Evolutionary conservation across 345 rosid species (phyloP).

Genomic region (Kandelia obovata): DNA sequence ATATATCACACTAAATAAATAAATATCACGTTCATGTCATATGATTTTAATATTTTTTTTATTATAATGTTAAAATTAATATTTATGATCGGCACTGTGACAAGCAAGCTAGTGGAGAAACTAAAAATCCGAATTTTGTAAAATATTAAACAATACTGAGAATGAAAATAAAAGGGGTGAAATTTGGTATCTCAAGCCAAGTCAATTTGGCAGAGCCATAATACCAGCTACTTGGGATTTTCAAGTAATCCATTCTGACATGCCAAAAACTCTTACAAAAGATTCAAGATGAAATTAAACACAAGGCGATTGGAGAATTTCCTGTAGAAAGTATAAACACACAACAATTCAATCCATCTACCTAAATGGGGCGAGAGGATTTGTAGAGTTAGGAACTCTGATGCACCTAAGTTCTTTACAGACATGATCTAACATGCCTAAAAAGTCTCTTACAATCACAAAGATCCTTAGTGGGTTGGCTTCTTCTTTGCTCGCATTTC

Average conservation of each 20-base stretch:
- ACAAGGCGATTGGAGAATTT: slow-evolving; percentile 4
- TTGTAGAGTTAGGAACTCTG: slow-evolving; percentile 56
- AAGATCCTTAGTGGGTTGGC: slow-evolving; percentile 79
- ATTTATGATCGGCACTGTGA: too few species aligned
- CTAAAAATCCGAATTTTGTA: too few species aligned
- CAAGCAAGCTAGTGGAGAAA: too few species aligned
- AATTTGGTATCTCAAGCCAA: neutral
- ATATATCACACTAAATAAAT: too few species aligned
- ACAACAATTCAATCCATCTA: slow-evolving; percentile 23
- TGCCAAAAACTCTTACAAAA: slow-evolving; percentile 5
- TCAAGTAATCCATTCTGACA: slow-evolving; percentile 9
- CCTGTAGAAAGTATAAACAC: slow-evolving; percentile 3
- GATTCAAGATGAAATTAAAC: slow-evolving; percentile 1
- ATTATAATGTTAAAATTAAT: too few species aligned
- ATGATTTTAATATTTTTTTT: too few species aligned
- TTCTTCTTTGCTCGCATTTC: slow-evolving; percentile 81
- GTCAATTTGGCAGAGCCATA: neutral
- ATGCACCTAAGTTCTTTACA: slow-evolving; percentile 80
- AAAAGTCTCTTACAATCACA: slow-evolving; percentile 94
- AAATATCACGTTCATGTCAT: too few species aligned
- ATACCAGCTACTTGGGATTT: slow-evolving; percentile 7
- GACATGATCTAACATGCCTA: slow-evolving; percentile 91
- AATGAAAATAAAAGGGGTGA: too few species aligned
- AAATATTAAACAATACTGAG: too few species aligned
- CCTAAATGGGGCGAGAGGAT: slow-evolving; percentile 80